A percentile compares a stretch with the other conserved stretches of the same genome.
These are phyloP conservation scores for Yamadazyma mexicana DNA, from an alignment of 1,139 yeast species.

Conservation along the genomic window DNA sequence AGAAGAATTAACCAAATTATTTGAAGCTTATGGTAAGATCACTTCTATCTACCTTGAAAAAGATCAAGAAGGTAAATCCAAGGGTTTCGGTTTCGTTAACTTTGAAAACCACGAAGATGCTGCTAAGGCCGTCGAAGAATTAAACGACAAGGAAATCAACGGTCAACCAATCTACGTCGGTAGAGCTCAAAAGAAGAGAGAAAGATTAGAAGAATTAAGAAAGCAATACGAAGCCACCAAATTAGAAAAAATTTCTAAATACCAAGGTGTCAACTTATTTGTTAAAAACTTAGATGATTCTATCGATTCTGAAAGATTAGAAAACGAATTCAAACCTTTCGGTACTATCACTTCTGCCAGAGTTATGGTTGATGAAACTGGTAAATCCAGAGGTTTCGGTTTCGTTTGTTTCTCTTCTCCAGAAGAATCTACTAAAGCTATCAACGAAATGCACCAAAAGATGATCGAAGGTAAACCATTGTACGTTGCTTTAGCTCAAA, in stretches of 20 bases:
- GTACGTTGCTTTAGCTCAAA: constrained; percentile 98
- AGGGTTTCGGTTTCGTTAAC: constrained; percentile 96
- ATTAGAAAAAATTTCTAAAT: constrained; percentile 88
- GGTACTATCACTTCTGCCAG: constrained; percentile 96
- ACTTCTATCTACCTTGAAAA: constrained; percentile 83
- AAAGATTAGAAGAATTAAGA: constrained; percentile 95
- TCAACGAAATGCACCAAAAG: constrained; percentile 97
- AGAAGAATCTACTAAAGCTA: constrained; percentile 99
- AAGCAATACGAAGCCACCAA: constrained; percentile 92
- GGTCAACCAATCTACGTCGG: constrained; percentile 92
- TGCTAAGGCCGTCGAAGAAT: constrained; percentile 84
- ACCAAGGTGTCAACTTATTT: constrained; percentile 97
- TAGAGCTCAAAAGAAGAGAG: constrained; percentile 99
- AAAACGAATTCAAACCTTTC: constrained; percentile 89
- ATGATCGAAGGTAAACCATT: constrained; percentile 95
- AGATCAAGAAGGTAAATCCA: constrained; percentile 86
- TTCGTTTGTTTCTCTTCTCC: constrained; percentile 97
- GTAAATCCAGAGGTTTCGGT: constrained; percentile 97
- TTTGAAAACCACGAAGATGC: constrained; percentile 87
- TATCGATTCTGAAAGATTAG: constrained; percentile 86
- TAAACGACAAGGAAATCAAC: constrained; percentile 82
- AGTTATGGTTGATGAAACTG: constrained; percentile 93
- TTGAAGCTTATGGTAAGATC: constrained; percentile 73
- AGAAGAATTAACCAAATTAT: constrained; percentile 73
- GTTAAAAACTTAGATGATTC: constrained; percentile 95